A percentile compares a stretch with the other conserved stretches of the same genome.
Evolutionary conservation across 2,329 filamentous ascomycete species (phyloP).

Genomic region (Colletotrichum simmondsii): DNA sequence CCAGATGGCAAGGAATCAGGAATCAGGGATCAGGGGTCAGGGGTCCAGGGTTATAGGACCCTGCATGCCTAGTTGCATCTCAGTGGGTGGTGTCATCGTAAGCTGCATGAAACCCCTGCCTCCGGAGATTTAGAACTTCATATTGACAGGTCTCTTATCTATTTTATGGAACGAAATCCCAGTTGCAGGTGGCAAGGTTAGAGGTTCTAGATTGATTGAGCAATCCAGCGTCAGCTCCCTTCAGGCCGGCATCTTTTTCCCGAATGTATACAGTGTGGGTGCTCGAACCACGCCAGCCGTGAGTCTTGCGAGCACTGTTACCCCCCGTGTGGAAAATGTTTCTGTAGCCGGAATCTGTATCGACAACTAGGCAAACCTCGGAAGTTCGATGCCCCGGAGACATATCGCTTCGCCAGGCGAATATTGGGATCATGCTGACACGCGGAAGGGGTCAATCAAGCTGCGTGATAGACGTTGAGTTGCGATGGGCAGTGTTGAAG

Average conservation of each 20-base stretch:
- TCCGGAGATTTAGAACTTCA: not conserved
- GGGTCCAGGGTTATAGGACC: not conserved
- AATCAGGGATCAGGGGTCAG: not conserved
- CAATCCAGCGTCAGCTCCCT: not conserved
- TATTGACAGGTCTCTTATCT: not conserved
- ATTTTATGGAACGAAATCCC: not conserved
- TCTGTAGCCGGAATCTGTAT: not conserved
- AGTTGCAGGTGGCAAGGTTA: not conserved
- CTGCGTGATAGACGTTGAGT: not conserved
- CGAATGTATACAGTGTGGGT: not conserved
- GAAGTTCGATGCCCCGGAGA: not conserved
- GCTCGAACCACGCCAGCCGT: not conserved
- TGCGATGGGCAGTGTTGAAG: too few relatives aligned
- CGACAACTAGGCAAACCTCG: not conserved
- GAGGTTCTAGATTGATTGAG: not conserved
- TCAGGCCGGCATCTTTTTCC: not conserved
- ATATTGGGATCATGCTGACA: not conserved
- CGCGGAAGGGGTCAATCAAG: not conserved
- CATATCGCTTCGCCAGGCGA: not conserved
- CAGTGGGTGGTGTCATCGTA: not conserved
- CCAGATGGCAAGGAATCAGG: not conserved
- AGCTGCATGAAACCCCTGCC: not conserved
- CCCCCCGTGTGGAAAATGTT: not conserved
- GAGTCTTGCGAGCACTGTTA: not conserved
- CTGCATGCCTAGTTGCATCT: not conserved